A percentile compares a stretch with the other conserved stretches of the same genome.
Evolutionary conservation across 208 protist genomes (phyloP).

Genomic region (Crithidia brevicula): DNA sequence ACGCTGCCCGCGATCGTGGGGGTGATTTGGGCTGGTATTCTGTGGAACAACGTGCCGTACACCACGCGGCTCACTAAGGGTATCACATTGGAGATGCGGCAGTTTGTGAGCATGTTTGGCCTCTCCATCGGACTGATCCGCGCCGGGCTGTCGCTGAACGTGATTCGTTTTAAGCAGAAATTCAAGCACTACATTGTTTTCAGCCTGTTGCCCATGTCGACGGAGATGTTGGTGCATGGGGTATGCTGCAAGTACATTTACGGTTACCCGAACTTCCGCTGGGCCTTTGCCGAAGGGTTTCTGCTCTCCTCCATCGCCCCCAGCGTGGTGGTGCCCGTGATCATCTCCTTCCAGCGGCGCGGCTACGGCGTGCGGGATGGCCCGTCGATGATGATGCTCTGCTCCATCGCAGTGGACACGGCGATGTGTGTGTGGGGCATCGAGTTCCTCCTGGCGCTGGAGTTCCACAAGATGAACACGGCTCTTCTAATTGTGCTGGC

Average conservation of each 20-base stretch:
- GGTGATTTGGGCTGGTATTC: conserved; percentile 53
- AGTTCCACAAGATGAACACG: conserved; percentile 51
- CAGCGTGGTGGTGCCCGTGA: conserved; percentile 47
- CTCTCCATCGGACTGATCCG: conserved; percentile 58
- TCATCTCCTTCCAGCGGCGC: conserved; percentile 53
- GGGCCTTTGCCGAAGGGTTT: conserved; percentile 55
- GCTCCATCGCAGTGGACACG: conserved; percentile 51
- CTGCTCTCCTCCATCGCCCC: conserved; percentile 55
- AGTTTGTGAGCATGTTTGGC: conserved; percentile 46
- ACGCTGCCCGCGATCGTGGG: conserved; percentile 51
- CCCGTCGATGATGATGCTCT: conserved; percentile 64
- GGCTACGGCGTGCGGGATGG: conserved; percentile 59
- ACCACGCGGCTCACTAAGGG: conserved; percentile 47
- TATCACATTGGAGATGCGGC: conserved; percentile 39
- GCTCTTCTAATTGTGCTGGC: conserved; percentile 42
- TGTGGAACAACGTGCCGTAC: conserved; percentile 67
- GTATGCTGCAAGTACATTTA: conserved; percentile 49
- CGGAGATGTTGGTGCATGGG: conserved; percentile 53
- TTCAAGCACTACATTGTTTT: conserved; percentile 54
- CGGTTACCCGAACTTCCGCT: conserved; percentile 48
- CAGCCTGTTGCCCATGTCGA: conserved; percentile 42
- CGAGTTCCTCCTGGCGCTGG: conserved; percentile 50
- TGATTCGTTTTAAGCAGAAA: conserved; percentile 54
- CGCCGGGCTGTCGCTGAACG: conserved; percentile 60
- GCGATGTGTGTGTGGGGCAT: conserved; percentile 48